These are phyloP conservation scores for Neostapfia colusana DNA, from an alignment of 176 grass and related monocot genomes.

Conservation along the genomic window DNA sequence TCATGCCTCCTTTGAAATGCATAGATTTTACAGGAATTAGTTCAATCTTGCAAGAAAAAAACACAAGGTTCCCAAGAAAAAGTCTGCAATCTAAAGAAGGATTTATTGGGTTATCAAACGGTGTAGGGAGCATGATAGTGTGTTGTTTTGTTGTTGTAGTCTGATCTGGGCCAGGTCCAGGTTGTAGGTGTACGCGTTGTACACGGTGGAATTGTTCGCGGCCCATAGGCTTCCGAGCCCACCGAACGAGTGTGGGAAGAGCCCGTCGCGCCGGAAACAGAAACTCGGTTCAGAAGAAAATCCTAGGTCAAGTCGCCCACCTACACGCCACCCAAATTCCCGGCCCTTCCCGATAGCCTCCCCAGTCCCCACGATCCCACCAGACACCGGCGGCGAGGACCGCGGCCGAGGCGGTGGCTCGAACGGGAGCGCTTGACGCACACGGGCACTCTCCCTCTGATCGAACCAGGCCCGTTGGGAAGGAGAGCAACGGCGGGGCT, in stretches of 20 bases:
- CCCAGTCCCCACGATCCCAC: background rate
- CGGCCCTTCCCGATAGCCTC: conserved; percentile 17
- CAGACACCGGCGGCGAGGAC: conserved; percentile 12
- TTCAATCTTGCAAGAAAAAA: too few species aligned
- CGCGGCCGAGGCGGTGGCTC: background rate
- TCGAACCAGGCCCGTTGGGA: background rate
- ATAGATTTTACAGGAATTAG: too few species aligned
- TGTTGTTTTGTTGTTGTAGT: too few species aligned
- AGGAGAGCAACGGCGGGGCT: background rate
- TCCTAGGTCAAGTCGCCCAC: conserved; percentile 42
- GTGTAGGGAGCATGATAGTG: background rate
- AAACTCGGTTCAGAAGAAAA: conserved; percentile 7
- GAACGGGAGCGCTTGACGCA: background rate
- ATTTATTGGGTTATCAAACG: background rate
- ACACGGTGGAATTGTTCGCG: too few species aligned
- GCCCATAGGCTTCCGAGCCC: background rate
- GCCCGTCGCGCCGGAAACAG: background rate
- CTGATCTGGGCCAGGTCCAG: too few species aligned
- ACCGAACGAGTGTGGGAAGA: background rate
- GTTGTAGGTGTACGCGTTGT: too few species aligned
- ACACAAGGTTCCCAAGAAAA: too few species aligned
- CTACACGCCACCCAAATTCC: conserved; percentile 41
- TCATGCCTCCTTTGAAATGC: too few species aligned
- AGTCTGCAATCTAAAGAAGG: too few species aligned
- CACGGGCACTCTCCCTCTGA: background rate